A percentile compares a stretch with the other conserved stretches of the same genome.
phyloP scores from a whole-genome alignment of 176 grass and related monocot genomes.

The Carex kokanica region DNA sequence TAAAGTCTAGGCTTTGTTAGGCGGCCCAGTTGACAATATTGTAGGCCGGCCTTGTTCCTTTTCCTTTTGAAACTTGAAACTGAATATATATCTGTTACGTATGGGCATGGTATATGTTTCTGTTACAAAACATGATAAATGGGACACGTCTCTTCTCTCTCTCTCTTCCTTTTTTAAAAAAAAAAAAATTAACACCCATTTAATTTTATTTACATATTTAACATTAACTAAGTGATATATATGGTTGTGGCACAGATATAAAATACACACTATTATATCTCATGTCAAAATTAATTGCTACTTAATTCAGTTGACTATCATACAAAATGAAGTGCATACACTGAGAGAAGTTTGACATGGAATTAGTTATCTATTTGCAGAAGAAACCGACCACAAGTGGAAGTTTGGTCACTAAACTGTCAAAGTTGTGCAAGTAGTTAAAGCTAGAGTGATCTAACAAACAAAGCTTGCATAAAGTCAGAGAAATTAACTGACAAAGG shows the following conservation, averaged over 20 bases:
- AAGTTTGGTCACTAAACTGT: conserved; percentile 25
- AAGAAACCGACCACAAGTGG: conserved; percentile 17
- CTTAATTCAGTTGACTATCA: background rate
- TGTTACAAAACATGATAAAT: background rate
- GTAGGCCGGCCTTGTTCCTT: background rate
- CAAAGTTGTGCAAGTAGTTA: conserved; percentile 14
- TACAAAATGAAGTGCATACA: background rate
- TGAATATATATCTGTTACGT: background rate
- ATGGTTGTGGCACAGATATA: background rate
- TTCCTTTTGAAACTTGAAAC: conserved; percentile 7
- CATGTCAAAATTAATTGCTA: background rate
- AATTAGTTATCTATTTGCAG: background rate
- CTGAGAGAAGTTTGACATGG: conserved; percentile 12
- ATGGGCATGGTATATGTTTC: background rate
- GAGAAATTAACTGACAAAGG: conserved; percentile 11
- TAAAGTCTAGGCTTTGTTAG: background rate
- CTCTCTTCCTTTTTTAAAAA: background rate
- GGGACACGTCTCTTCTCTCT: background rate
- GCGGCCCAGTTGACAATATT: background rate
- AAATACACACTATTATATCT: background rate
- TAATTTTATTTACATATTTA: background rate
- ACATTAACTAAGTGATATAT: background rate
- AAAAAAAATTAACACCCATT: background rate
- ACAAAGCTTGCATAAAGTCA: background rate
- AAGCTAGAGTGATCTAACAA: background rate